Evolutionary conservation across 202 grass and related monocot species (phyloP).

Genomic region (Schoenoplectus tabernaemontani): DNA sequence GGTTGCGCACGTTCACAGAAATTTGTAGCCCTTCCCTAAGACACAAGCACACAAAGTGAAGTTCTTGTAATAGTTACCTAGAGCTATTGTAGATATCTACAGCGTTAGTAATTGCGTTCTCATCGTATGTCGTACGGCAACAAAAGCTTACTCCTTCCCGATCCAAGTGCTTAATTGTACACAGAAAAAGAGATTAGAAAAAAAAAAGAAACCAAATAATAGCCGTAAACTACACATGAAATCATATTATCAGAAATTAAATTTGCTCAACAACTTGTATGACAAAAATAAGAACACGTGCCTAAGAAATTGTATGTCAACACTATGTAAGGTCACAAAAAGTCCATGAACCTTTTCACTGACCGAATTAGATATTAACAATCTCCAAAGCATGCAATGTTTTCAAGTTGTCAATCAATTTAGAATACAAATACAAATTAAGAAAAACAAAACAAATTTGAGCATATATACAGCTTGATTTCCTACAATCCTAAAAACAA

Average conservation of each 20-base stretch:
- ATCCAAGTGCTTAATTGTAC: constrained; percentile 61
- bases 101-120: constrained; percentile 94
- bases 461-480: neutral
- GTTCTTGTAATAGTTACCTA: constrained; percentile 32
- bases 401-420: too few species aligned
- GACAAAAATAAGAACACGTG: neutral
- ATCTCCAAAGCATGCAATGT: too few species aligned
- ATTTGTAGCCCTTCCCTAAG: neutral
- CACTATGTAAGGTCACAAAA: constrained; percentile 7
- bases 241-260: neutral
- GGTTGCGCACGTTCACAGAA: neutral
- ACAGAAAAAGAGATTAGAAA: constrained; percentile 22
- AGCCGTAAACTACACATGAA: constrained; percentile 1
- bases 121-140: constrained; percentile 78
- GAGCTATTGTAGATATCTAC: constrained; percentile 81
- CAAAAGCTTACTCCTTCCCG: constrained; percentile 85
- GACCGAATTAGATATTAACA: too few species aligned
- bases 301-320: neutral
- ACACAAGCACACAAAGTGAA: neutral
- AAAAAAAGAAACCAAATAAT: neutral
- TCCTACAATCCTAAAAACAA: constrained; percentile 5
- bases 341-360: neutral
- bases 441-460: neutral
- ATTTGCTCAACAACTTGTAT: neutral
- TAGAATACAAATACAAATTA: neutral